Evolutionary conservation across 2,329 filamentous ascomycete species (phyloP).

Genomic region (Sclerotinia nivalis): DNA sequence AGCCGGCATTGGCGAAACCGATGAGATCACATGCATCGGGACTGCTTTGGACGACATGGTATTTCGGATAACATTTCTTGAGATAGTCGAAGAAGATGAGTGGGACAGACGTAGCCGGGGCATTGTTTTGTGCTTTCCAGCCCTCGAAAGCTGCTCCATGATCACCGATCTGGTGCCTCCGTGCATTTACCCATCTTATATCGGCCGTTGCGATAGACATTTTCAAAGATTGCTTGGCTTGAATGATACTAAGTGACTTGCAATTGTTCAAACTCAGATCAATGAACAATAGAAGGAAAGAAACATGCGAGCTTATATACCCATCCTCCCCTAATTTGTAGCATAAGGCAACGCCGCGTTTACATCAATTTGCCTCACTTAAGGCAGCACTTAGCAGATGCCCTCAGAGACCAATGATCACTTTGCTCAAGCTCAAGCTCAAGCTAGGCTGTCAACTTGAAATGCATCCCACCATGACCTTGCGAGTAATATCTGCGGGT

Average conservation of each 20-base stretch:
- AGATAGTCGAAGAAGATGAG: conserved; percentile 25
- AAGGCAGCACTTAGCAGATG: neutral
- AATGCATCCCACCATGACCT: neutral
- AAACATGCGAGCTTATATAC: neutral
- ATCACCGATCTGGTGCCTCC: neutral
- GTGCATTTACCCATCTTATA: neutral
- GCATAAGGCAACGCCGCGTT: neutral
- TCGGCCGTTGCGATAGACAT: neutral
- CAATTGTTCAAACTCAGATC: neutral
- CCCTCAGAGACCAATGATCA: neutral
- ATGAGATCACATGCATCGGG: conserved; percentile 28
- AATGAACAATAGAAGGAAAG: neutral
- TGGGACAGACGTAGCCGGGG: conserved; percentile 24
- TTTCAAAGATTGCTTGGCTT: neutral
- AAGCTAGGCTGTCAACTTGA: neutral
- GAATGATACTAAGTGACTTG: neutral
- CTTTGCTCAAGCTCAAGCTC: neutral
- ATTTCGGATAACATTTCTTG: conserved; percentile 22
- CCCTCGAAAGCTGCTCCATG: conserved; percentile 23
- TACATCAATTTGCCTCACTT: neutral
- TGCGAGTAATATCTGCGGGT: neutral
- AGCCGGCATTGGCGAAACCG: conserved; percentile 31
- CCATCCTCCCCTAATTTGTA: too few relatives aligned
- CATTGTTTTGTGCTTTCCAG: conserved; percentile 24
- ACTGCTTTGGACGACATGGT: conserved; percentile 25